Conservation (phyloP, 1,284 basidiomycete genomes). For the Austropuccinia psidii region DNA sequence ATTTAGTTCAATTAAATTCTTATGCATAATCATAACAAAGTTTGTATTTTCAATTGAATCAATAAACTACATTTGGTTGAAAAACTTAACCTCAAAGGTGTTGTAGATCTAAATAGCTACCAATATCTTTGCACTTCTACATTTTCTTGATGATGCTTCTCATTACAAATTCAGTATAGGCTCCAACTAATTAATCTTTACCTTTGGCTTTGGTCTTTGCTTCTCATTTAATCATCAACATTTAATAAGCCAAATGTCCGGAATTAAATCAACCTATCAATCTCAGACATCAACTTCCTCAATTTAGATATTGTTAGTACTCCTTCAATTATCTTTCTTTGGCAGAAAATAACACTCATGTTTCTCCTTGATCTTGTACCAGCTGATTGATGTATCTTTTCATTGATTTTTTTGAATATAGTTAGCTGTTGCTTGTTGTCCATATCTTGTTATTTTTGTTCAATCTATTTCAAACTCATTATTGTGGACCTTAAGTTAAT, state of each 20-base stretch:
- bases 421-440: conserved; percentile 16
- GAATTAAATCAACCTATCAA: conserved; percentile 9
- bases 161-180: no score
- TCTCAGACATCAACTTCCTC: conserved; percentile 13
- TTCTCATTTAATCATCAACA: conserved; percentile 9
- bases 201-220: conserved; percentile 29
- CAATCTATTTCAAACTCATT: neutral
- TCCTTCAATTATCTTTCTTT: conserved; percentile 4
- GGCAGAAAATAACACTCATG: neutral
- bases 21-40: no score
- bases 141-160: no score
- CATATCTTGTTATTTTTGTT: conserved; percentile 7
- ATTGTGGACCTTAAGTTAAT: no score
- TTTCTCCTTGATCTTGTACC: no score
- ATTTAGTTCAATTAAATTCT: no score
- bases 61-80: no score
- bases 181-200: no score
- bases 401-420: neutral
- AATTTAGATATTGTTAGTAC: neutral
- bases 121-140: no score
- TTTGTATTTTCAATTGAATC: no score
- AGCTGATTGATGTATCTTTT: neutral
- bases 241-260: neutral
- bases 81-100: no score
- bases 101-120: no score